These are phyloP conservation scores for Bombardia bombarda DNA, from an alignment of 495 filamentous ascomycete species.

Conservation along the genomic window DNA sequence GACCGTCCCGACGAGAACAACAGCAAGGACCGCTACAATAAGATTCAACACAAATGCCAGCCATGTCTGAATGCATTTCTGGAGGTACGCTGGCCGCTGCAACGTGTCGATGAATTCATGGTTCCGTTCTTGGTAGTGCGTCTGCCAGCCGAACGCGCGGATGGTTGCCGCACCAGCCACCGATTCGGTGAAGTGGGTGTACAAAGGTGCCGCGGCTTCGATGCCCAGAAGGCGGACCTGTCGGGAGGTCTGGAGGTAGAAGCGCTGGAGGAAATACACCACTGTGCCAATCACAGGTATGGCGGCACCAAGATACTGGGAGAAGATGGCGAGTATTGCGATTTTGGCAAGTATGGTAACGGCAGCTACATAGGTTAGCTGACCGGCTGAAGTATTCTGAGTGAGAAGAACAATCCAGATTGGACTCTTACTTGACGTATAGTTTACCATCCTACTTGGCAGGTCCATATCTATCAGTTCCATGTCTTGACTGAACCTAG, in stretches of 20 bases:
- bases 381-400: too few species aligned
- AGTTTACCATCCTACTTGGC: neutral
- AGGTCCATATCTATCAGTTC: slow-evolving; percentile 9
- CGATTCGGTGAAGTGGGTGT: slow-evolving; percentile 31
- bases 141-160: slow-evolving; percentile 35
- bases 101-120: slow-evolving; percentile 40
- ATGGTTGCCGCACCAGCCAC: slow-evolving; percentile 35
- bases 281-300: slow-evolving; percentile 21
- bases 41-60: slow-evolving; percentile 37
- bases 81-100: slow-evolving; percentile 37
- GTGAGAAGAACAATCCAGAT: too few species aligned
- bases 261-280: slow-evolving; percentile 40
- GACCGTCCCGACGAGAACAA: slow-evolving; percentile 27
- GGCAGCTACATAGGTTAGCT: too few species aligned
- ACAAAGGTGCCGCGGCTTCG: slow-evolving; percentile 27
- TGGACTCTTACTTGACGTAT: neutral
- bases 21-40: slow-evolving; percentile 29
- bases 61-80: slow-evolving; percentile 41
- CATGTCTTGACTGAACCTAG: slow-evolving; percentile 26
- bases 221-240: slow-evolving; percentile 50
- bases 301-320: slow-evolving; percentile 14
- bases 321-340: slow-evolving; percentile 18
- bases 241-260: slow-evolving; percentile 49
- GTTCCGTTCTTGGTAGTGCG: slow-evolving; percentile 34
- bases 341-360: neutral